Percentiles rank a stretch among this genome's conserved stretches.
Conservation (phyloP, 768 basidiomycete genomes). For the Polyporus arcularius region DNA sequence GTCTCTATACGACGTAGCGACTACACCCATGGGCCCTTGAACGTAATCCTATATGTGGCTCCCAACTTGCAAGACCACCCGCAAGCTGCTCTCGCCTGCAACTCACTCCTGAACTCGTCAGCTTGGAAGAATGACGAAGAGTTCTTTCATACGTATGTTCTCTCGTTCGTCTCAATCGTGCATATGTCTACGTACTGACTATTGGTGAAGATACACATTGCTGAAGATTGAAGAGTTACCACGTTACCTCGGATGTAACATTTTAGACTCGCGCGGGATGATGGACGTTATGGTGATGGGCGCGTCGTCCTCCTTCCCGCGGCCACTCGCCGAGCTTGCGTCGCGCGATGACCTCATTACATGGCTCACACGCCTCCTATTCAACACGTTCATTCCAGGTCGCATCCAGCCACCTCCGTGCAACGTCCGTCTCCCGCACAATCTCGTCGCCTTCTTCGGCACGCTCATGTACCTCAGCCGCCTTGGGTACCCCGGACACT, state of each 20-base stretch:
- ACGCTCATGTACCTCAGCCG: constrained; percentile 35
- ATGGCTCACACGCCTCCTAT: constrained; percentile 37
- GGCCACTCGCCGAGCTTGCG: constrained; percentile 23
- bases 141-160: constrained; percentile 31
- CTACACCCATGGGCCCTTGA: constrained; percentile 35
- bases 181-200: neutral
- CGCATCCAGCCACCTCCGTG: constrained; percentile 20
- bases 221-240: constrained; percentile 32
- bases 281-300: constrained; percentile 4
- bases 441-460: constrained; percentile 35
- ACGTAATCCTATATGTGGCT: constrained; percentile 29
- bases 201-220: neutral
- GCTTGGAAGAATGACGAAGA: constrained; percentile 33
- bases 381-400: constrained; percentile 34
- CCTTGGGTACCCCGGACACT: constrained; percentile 39
- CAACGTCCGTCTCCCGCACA: constrained; percentile 36
- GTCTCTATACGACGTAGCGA: constrained; percentile 22
- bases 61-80: constrained; percentile 28
- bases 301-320: neutral
- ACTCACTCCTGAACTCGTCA: constrained; percentile 31
- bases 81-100: constrained; percentile 30
- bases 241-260: constrained; percentile 30
- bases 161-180: neutral
- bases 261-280: constrained; percentile 25
- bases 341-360: constrained; percentile 31